Percentiles rank a stretch among this genome's conserved stretches.
These are phyloP conservation scores for Dictyostelium brefeldianum DNA, from an alignment of 78 protist species.

Conservation along the genomic window DNA sequence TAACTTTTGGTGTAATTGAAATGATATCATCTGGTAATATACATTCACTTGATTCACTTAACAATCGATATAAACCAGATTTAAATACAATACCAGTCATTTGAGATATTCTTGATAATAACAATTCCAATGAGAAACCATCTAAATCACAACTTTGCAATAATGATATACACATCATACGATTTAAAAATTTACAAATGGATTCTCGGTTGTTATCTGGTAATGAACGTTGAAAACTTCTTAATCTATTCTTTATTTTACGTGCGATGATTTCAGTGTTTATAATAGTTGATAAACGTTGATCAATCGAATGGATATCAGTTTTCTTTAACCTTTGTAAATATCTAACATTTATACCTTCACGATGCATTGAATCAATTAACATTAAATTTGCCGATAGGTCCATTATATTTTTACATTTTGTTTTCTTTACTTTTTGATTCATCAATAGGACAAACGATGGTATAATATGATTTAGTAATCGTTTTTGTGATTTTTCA, in stretches of 20 bases:
- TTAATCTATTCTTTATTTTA: constrained; percentile 59
- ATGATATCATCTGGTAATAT: constrained; percentile 8
- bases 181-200: constrained; percentile 34
- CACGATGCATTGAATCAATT: constrained; percentile 78
- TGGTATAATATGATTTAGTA: constrained; percentile 67
- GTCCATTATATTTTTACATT: constrained; percentile 36
- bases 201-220: not conserved
- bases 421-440: constrained; percentile 38
- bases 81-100: constrained; percentile 56
- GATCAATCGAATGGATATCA: constrained; percentile 50
- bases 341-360: constrained; percentile 80
- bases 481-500: constrained; percentile 64
- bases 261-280: constrained; percentile 78
- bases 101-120: constrained; percentile 28
- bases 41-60: not conserved
- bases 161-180: constrained; percentile 19
- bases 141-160: constrained; percentile 58
- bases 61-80: not conserved
- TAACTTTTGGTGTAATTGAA: constrained; percentile 48
- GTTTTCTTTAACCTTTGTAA: constrained; percentile 46
- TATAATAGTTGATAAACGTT: constrained; percentile 43
- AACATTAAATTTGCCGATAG: constrained; percentile 20
- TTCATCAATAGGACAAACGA: constrained; percentile 39
- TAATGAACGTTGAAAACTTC: constrained; percentile 18
- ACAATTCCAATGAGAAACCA: constrained; percentile 61